Conservation (phyloP, 2,329 filamentous ascomycete genomes). For the Dothiorella sarmentorum region DNA sequence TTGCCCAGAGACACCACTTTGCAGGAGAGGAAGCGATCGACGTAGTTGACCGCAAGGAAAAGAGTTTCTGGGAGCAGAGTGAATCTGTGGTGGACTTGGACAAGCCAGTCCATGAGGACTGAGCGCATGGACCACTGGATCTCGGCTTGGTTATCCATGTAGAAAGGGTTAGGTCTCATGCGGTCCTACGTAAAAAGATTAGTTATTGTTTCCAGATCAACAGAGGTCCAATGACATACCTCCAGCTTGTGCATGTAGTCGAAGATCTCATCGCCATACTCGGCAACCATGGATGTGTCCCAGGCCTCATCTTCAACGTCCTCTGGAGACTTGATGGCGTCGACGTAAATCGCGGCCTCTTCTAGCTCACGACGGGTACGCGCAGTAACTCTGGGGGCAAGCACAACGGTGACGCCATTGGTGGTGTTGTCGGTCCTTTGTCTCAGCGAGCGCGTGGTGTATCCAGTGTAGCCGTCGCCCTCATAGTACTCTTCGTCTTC, state of each 20-base stretch:
- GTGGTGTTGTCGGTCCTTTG: conserved; percentile 73
- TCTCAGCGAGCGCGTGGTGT: conserved; percentile 72
- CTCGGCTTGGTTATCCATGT: conserved; percentile 97
- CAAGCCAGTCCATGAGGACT: conserved; percentile 95
- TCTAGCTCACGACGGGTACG: conserved; percentile 72
- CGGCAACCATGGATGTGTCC: conserved; percentile 96
- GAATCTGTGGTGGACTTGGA: conserved; percentile 93
- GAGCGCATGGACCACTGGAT: conserved; percentile 99
- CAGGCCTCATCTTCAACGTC: conserved; percentile 85
- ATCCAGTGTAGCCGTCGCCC: conserved; percentile 57
- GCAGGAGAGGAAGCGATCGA: conserved; percentile 90
- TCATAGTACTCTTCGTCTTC: conserved; percentile 74
- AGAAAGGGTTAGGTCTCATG: conserved; percentile 84
- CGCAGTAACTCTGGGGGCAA: conserved; percentile 69
- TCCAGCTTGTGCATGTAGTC: conserved; percentile 86
- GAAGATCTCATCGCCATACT: conserved; percentile 96
- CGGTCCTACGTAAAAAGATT: conserved; percentile 51
- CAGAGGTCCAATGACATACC: conserved; percentile 47
- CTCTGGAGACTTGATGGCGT: conserved; percentile 62
- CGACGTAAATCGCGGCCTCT: conserved; percentile 62
- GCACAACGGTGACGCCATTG: conserved; percentile 59
- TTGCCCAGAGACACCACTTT: conserved; percentile 95
- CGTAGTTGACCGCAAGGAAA: conserved; percentile 93
- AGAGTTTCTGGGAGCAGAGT: conserved; percentile 88
- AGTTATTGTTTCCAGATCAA: background rate